Base-by-base conservation (phyloP, 352 stramenopile genomes). In the Elongisporangium anandrum region DNA sequence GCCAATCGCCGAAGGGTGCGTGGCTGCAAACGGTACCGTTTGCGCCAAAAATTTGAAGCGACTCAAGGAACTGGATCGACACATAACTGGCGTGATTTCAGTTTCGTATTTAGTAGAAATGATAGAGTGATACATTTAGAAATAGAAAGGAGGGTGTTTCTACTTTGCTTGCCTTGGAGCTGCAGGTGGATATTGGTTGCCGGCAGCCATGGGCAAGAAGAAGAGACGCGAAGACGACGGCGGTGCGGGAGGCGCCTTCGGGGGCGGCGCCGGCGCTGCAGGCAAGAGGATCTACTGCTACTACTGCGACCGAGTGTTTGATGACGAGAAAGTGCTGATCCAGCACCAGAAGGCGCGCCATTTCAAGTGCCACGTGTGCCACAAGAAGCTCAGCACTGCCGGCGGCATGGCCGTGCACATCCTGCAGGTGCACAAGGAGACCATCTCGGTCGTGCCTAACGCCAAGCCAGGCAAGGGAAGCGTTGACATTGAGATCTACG, bases 341-440 rank as follows among this genome's bases (percentile, higher is more conserved):
- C 83, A 96, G 76, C 91, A 97, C 69, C 91, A 97, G 73, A 97
- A 97, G 65, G 85, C 85, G 60, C 87, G 88, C 8, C 91, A 97
- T 60, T 97, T 97, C 76, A 96, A 96, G 71, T 97, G 90, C 69
- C 81, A 87, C 38, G 76, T 84, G 21, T 97, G 90, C 75, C 77
- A 95, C 72, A 96, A 96, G 83, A 96, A 96, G 69, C 85, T 97
- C 64, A 94, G 79, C 55, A 96, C 90, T 20, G 85, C 88, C 57
- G 83, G 87, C 59, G 90, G 88, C 61, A 92, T 97, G 83, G 73
- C 88, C 65, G 87, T 97, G 50, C 90, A 97, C 72, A 79, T 81
- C 61, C 75, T 88, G 63, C 87, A 96, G 57, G 88, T 96, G 56
- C 90, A 97, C 70, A 96, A 96, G 59, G 87, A 96, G 65, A 72